Evolutionary conservation across 2,329 filamentous ascomycete genomes (phyloP), one percentile per base, ranked within the genome.

Genomic region (Juglanconis sp.): DNA sequence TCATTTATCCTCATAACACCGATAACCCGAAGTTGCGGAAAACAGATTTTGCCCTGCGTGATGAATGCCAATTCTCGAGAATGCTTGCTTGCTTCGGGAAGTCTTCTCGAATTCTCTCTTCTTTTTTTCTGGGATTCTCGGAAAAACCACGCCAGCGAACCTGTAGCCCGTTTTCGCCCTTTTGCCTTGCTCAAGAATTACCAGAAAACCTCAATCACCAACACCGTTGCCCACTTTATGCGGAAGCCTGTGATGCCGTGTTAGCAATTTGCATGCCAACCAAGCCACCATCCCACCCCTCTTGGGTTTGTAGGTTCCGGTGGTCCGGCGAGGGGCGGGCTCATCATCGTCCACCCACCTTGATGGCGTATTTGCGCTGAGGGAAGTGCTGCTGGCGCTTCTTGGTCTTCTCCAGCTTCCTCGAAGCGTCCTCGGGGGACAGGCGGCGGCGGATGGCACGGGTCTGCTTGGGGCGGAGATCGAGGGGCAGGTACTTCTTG

Each of bases 401-500:
- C 88, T 92, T 92, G 80, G 92, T 89, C 90, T 96, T 97, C 83
- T 94, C 89, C 70, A 96, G 90, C 74, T 87, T 83, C 78, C 88
- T 85, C 72, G 87, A 85, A 73, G 90, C 88, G 82, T 99, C 94
- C 86, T 96, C 87, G 79, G 91, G 89, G 76, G 90, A 94, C 82
- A 99, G 86, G 76, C 91, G 87, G 85, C 96, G 91, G 77, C 95
- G 92, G 83, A 98, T 96, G 77, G 93, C 95, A 74, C 95, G 93
- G 77, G 95, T 99, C 85, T 95, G 88, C 91, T 98, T 98, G 77
- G 92, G 81, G 81, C 95, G 91, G 84, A 99, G 93, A 81, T 99
- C 96, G 78, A 99, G 92, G 68, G 95, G 95, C 68, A 92, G 83
- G 87, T 97, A 97, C 87, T 97, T 98, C 91, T 98, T 98, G 89